Evolutionary conservation across 306 rosid species (phyloP), one percentile per base, ranked within the genome.

Genomic region (Lathyrus aphaca): DNA sequence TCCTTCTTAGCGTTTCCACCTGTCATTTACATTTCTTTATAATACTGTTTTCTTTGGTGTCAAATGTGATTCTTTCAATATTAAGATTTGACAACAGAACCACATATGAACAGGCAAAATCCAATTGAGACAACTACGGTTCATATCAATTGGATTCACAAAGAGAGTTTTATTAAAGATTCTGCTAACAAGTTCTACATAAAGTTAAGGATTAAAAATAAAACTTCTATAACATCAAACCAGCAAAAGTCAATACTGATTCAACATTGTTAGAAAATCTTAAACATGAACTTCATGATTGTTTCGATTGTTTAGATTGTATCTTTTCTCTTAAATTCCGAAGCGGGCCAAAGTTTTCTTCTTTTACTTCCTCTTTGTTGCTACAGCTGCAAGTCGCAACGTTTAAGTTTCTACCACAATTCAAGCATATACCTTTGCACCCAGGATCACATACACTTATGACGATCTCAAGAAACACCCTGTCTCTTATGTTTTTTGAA

Each of bases 401-500:
- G 82, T 90, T 94, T 39, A 94, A 78, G 79, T 94, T 81, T 69
- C 72, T 63, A 50, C 98, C 97, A 73, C 98, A 94, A 63, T 74
- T 81, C 68, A 88, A 62, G 81, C 98, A 94, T 85, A 85, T 6
- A 48, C 40, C 63, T 56, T 56, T 56, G 63, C 97, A 94, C 39
- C 73, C 77, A 11, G 90, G 73, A 68, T 81, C 85, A 69, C 98
- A 94, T 15, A 83, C 54, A 68, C 76, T 69, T 66, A 90, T 74
- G 58, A 86, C 85, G 64, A 90, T 94, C 77, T 94, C 95, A 73
- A 94, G 79, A 82, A 90, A 97, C 81, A 94, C 81, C 60, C 76
- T 74, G 84, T 94, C 98, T 80, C 96, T 86, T 61, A 90, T 80
- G 84, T 88, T 79, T 82, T 94, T 94, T 54, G 98, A 94, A 82